Evolutionary conservation across 176 grass and related monocot species (phyloP), one percentile per base, ranked within the genome.

Genomic region (Eremochloa ophiuroides): DNA sequence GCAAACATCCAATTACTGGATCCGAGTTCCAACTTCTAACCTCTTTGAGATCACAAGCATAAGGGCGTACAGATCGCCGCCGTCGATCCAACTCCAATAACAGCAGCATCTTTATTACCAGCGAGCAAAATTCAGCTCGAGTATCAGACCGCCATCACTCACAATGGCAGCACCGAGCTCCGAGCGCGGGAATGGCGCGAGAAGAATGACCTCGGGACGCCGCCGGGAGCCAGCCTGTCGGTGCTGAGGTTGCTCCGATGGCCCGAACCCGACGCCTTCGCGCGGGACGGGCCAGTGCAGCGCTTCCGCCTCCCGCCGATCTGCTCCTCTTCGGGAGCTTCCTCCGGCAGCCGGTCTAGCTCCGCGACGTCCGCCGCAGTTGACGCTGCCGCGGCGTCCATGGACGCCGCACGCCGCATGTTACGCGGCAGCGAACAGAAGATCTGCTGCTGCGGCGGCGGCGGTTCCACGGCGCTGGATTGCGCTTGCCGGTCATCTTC

Each of bases 331-430:
- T 66, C 83, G 35, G 77, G 82, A 68, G 69, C 25, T 5, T 55
- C 72, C 59, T 87, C 89, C 33, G 85, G 85, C 73, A 50, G 10
- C 22, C 73, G 77, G 67, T 73, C 78, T 46, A 75, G 26, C 18
- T 81, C 85, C 1, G 58, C 76, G 4, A 75, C 31, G 9, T 55
- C 79, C 10, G 65, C 76, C 22, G 75, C 89, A 2, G 73, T 27
- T 1, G 71, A 81, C 44, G 77, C 79, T 0, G 53, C 79, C 14
- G 81, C 81, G 8, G 84, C 75, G 74, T 89, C 87, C 92, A 94
- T 89, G 16, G 92, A 94, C 25, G 83, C 78, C 25, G 89, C 90
- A 15, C 92, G 84, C 87, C 92, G 89, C 71, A 85, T 87, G 47
- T 78, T 81, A 0, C 71, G 62, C 69, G 23, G 44, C n/a, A 10